phyloP scores from a whole-genome alignment of 768 basidiomycete species.

The Hygrocybe coccinea region DNA sequence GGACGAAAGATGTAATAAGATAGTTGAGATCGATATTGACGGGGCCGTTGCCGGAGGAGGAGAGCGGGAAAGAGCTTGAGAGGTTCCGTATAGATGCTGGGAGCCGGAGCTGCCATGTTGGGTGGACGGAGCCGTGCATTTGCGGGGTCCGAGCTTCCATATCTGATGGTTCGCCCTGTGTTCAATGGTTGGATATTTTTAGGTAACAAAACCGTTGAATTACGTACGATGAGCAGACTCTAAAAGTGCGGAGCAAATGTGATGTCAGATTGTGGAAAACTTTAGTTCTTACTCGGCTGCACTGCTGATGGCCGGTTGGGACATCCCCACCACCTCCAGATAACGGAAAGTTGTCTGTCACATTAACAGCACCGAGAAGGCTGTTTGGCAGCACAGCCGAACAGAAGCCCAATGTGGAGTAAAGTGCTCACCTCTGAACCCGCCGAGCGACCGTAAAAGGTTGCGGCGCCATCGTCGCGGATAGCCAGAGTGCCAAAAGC shows the following conservation, averaged over 20 bases:
- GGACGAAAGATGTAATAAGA: conserved; percentile 49
- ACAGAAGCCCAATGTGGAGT: not conserved
- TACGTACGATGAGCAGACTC: conserved; percentile 55
- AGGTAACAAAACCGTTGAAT: not conserved
- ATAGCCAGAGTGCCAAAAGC: conserved; percentile 67
- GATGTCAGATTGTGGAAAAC: not conserved
- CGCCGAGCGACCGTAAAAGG: conserved; percentile 69
- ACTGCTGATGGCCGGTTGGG: too few species aligned
- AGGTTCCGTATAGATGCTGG: conserved; percentile 17
- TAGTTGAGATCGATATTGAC: conserved; percentile 41
- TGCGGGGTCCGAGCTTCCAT: not conserved
- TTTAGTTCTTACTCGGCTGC: not conserved
- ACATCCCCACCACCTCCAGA: too few species aligned
- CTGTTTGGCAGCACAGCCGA: not conserved
- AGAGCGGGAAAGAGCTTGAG: conserved; percentile 44
- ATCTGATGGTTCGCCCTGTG: conserved; percentile 34
- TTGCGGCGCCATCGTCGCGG: conserved; percentile 62
- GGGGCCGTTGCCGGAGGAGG: conserved; percentile 30
- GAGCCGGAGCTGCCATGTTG: conserved; percentile 7
- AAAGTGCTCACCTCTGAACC: conserved; percentile 56
- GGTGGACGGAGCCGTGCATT: not conserved
- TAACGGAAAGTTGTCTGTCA: not conserved
- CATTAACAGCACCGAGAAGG: not conserved
- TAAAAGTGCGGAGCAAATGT: conserved; percentile 17
- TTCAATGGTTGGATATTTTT: not conserved